Base-by-base conservation (phyloP, 2,329 filamentous ascomycete genomes). In the Clonostachys chloroleuca region DNA sequence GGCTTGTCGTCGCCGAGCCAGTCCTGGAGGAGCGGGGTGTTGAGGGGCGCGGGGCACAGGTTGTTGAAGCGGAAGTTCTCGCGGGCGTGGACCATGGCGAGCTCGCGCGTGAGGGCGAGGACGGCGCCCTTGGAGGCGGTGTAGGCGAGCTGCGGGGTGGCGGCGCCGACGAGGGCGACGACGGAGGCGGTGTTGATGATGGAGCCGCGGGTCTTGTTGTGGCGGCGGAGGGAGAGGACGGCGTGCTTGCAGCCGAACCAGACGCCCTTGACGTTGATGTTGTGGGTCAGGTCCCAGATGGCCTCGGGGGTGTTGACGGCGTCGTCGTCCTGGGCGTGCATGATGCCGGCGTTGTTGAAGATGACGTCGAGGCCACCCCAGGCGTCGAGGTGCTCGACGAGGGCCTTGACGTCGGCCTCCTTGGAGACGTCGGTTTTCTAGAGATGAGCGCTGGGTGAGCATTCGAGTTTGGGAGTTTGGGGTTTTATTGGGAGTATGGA, bases 301-400 rank as follows among this genome's bases (percentile, higher is more conserved):
- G 82, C 84, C 73, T 96, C 90, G 44, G 89, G 84, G 2, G 91
- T 96, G 64, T 86, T 81, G 64, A 95, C 74, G 43, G 92, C 90
- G 66, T 90, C 85, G 61, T 81, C 84, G 65, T 91, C 87, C 48
- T 86, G 77, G 43, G 83, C 84, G 72, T 96, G 92, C 92, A 96
- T 96, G 68, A 96, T 96, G 47, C 92, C 92, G 20, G 92, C 92
- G 66, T 96, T 96, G 82, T 96, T 96, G 83, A 96, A 96, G 59
- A 96, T 89, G 62, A 96, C 76, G 65, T 96, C 92, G 4, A 94
- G 70, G 41, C 92, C 92, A 61, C 92, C 92, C 87, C 89, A 95
- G 48, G 80, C 63, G 67, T 96, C 92, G 49, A 92, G 72, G 10
- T 79, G 70, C 56, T 88, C 86, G 45, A 96, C 76, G 63, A 87